Percentiles rank a stretch among this genome's conserved stretches.
Evolutionary conservation across 805 yeast genomes (phyloP).

Genomic region (Peterozyma xylosa): DNA sequence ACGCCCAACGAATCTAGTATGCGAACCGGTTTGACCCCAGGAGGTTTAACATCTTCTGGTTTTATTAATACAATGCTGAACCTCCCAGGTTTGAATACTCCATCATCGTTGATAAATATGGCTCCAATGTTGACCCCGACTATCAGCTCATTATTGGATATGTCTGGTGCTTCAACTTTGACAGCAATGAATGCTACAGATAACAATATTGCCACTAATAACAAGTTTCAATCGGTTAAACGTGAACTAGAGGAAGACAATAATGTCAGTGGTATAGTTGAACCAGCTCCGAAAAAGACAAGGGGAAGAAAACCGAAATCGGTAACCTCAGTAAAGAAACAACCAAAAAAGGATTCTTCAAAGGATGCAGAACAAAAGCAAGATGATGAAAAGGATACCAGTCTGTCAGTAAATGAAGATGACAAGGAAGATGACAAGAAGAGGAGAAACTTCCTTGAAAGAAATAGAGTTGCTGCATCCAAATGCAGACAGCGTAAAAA

Average conservation of each 20-base stretch:
- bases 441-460: slow-evolving; percentile 74
- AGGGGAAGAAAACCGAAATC: background rate
- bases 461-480: slow-evolving; percentile 95
- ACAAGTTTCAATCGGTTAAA: no score
- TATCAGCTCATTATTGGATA: slow-evolving; percentile 20
- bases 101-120: slow-evolving; percentile 4
- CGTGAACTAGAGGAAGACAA: background rate
- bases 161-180: background rate
- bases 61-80: slow-evolving; percentile 22
- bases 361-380: background rate
- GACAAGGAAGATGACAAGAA: slow-evolving; percentile 32
- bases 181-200: background rate
- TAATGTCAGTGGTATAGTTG: background rate
- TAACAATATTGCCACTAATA: no score
- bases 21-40: slow-evolving; percentile 69
- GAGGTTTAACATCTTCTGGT: slow-evolving; percentile 32
- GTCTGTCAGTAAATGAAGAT: background rate
- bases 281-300: background rate
- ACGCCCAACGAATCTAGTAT: slow-evolving; percentile 73
- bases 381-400: background rate
- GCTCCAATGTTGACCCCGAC: slow-evolving; percentile 42
- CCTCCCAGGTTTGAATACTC: slow-evolving; percentile 24
- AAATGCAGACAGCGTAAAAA: slow-evolving; percentile 94
- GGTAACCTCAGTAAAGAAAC: background rate
- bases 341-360: slow-evolving; percentile 17